phyloP scores from a whole-genome alignment of 345 rosid species.

The Aquilaria malaccensis region DNA sequence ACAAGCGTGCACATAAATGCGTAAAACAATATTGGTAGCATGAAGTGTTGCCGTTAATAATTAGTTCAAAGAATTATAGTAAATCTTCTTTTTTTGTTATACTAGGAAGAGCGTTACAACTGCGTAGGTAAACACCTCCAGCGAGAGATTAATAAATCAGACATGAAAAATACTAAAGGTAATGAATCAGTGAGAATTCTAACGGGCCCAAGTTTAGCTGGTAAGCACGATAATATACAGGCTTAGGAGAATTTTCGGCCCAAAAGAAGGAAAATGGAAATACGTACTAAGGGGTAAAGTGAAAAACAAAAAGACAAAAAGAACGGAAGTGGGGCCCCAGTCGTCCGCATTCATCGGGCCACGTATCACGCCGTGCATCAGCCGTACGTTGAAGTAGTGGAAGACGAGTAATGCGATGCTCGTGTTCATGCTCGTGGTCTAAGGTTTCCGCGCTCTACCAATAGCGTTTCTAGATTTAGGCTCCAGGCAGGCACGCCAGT shows the following conservation, averaged over 20 bases:
- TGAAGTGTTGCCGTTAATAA: too few species aligned
- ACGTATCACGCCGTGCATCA: slow-evolving; percentile 44
- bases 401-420: not conserved
- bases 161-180: not conserved
- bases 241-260: not conserved
- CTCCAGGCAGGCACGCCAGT: not conserved
- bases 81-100: too few species aligned
- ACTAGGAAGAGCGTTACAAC: too few species aligned
- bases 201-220: not conserved
- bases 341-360: slow-evolving; percentile 40
- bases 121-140: too few species aligned
- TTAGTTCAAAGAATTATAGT: too few species aligned
- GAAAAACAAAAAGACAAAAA: not conserved
- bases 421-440: not conserved
- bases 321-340: slow-evolving; percentile 3
- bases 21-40: too few species aligned
- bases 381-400: slow-evolving; percentile 27
- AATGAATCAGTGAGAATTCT: not conserved
- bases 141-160: not conserved
- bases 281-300: not conserved
- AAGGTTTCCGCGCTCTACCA: not conserved
- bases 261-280: not conserved
- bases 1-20: too few species aligned
- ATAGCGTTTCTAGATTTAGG: not conserved
- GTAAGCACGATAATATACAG: too few species aligned